Conservation (phyloP, 371 early-diverging fungal genomes). For the Rhizopus microsporus region DNA sequence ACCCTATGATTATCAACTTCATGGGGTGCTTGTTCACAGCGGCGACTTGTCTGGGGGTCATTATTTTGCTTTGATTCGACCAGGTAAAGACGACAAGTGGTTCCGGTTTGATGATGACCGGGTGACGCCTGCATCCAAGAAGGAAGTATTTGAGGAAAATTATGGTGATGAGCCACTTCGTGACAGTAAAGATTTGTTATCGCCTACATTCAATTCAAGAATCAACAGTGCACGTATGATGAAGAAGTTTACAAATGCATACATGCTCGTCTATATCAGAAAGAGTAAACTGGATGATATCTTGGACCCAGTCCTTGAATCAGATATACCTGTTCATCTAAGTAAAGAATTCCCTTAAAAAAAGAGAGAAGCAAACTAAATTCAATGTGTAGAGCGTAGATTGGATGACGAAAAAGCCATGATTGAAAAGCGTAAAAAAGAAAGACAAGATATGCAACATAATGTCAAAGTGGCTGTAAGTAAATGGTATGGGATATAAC, state of each 20-base stretch:
- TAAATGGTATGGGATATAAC: neutral
- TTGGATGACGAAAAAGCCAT: conserved; percentile 63
- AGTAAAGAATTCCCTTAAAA: conserved; percentile 40
- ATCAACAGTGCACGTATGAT: conserved; percentile 32
- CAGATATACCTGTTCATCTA: conserved; percentile 85
- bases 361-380: conserved; percentile 6
- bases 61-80: conserved; percentile 93
- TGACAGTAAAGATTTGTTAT: conserved; percentile 10
- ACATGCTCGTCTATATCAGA: conserved; percentile 96
- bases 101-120: conserved; percentile 98
- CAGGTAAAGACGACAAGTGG: conserved; percentile 82
- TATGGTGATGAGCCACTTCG: conserved; percentile 83
- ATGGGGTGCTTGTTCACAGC: conserved; percentile 97
- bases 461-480: conserved; percentile 64
- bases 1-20: conserved; percentile 80
- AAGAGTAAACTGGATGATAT: conserved; percentile 74
- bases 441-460: conserved; percentile 72
- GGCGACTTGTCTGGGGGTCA: conserved; percentile 97
- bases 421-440: conserved; percentile 58
- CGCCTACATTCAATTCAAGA: conserved; percentile 20
- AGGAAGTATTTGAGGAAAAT: conserved; percentile 95
- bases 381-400: conserved; percentile 47
- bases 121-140: conserved; percentile 82
- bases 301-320: conserved; percentile 61
- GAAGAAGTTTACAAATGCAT: conserved; percentile 92